Percentiles rank a stretch among this genome's conserved stretches.
Evolutionary conservation across 2,329 filamentous ascomycete species (phyloP).

Genomic region (Ceratocystis colombiana): DNA sequence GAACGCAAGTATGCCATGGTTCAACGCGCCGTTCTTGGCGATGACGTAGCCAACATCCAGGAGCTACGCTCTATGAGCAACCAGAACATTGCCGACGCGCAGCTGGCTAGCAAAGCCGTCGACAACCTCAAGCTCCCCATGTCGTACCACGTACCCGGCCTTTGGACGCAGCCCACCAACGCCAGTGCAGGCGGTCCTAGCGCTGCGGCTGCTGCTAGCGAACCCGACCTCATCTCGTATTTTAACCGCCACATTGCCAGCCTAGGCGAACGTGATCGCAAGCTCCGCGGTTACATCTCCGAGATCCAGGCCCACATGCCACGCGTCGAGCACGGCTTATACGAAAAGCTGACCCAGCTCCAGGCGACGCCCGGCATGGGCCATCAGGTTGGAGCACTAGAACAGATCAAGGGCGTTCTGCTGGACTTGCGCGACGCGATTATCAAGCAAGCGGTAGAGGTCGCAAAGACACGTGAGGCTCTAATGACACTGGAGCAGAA

Average conservation of each 20-base stretch:
- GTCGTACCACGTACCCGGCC: slow-evolving; percentile 42
- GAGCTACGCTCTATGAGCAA: slow-evolving; percentile 50
- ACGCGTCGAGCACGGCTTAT: slow-evolving; percentile 39
- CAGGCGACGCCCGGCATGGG: slow-evolving; percentile 27
- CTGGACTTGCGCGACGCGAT: slow-evolving; percentile 37
- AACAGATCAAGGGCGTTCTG: slow-evolving; percentile 35
- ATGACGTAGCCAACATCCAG: slow-evolving; percentile 54
- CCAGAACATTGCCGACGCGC: slow-evolving; percentile 59
- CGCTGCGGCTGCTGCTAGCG: slow-evolving; percentile 34
- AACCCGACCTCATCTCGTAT: slow-evolving; percentile 39
- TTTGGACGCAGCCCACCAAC: slow-evolving; percentile 33
- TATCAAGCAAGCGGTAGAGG: slow-evolving; percentile 36
- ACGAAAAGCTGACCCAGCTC: slow-evolving; percentile 31
- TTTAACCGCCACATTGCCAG: slow-evolving; percentile 39
- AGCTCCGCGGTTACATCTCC: slow-evolving; percentile 38
- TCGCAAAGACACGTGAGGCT: slow-evolving; percentile 37
- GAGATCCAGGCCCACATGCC: slow-evolving; percentile 42
- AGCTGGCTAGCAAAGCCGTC: slow-evolving; percentile 61
- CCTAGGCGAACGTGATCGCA: slow-evolving; percentile 37
- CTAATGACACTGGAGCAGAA: slow-evolving; percentile 37
- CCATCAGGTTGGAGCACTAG: slow-evolving; percentile 23
- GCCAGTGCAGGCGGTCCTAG: slow-evolving; percentile 28
- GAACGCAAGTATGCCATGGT: slow-evolving; percentile 41
- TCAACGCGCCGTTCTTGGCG: slow-evolving; percentile 37
- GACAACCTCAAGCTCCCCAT: slow-evolving; percentile 63